phyloP scores from a whole-genome alignment of 1,284 basidiomycete species.

The Ustilago sp. region DNA sequence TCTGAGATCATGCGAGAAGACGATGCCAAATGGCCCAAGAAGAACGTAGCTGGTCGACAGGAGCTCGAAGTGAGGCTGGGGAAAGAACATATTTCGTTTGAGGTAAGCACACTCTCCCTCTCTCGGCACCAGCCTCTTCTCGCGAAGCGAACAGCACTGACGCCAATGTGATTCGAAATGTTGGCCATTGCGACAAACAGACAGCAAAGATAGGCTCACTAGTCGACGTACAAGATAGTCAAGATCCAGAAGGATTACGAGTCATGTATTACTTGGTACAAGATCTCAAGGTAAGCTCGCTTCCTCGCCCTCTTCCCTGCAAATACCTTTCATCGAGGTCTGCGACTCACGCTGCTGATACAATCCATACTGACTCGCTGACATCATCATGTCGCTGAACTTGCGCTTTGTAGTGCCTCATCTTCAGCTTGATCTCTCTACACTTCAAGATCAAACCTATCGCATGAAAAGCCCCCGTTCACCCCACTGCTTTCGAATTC shows the following conservation, averaged over 20 bases:
- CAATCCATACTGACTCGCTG: not conserved
- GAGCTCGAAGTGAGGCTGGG: conserved; percentile 95
- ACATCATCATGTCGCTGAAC: not conserved
- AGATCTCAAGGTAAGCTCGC: conserved; percentile 83
- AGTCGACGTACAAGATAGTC: conserved; percentile 95
- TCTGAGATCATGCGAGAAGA: conserved; percentile 98
- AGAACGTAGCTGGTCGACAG: conserved; percentile 97
- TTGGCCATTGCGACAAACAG: conserved; percentile 71
- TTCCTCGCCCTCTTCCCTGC: not conserved
- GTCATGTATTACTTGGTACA: conserved; percentile 99
- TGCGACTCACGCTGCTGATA: not conserved
- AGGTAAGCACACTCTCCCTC: conserved; percentile 74
- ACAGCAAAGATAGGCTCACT: conserved; percentile 97
- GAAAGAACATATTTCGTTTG: conserved; percentile 96
- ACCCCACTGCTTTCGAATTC: not conserved
- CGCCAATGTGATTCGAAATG: not conserved
- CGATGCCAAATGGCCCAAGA: conserved; percentile 97
- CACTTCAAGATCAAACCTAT: conserved; percentile 99
- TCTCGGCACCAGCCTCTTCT: too few relatives aligned
- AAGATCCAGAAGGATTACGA: conserved; percentile 96
- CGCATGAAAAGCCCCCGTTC: conserved; percentile 23
- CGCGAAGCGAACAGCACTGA: not conserved
- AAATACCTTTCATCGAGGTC: not conserved
- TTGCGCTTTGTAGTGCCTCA: conserved; percentile 79
- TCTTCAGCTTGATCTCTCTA: conserved; percentile 95